Evolutionary conservation across 164 flowering plant species (phyloP).

Genomic region (Sextonia rubra): DNA sequence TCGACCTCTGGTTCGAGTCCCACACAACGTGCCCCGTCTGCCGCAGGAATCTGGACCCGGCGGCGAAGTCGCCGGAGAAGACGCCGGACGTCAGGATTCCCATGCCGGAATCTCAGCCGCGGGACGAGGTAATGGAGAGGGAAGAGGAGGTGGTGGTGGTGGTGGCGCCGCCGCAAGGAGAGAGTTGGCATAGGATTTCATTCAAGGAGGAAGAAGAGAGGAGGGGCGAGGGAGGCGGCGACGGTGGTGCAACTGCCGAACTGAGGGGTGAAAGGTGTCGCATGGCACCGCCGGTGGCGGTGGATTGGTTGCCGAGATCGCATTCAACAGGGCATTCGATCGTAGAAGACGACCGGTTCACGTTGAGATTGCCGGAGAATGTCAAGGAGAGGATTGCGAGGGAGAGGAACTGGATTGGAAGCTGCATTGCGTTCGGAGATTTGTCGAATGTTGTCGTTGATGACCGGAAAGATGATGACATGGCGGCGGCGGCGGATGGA

Average conservation of each 20-base stretch:
- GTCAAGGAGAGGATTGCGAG: slow-evolving; percentile 19
- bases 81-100: neutral
- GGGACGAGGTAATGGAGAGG: neutral
- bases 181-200: slow-evolving; percentile 18
- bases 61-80: slow-evolving; percentile 6
- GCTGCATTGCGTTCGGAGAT: slow-evolving; percentile 48
- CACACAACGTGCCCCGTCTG: slow-evolving; percentile 84
- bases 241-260: neutral
- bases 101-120: neutral
- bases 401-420: slow-evolving; percentile 36
- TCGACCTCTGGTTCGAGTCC: slow-evolving; percentile 73
- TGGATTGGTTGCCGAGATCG: slow-evolving; percentile 41
- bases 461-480: slow-evolving; percentile 2
- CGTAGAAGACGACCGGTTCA: neutral
- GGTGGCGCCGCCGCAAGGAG: neutral
- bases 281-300: neutral
- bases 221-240: neutral
- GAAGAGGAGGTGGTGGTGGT: neutral
- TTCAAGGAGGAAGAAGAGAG: slow-evolving; percentile 27
- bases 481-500: neutral
- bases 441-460: slow-evolving; percentile 7
- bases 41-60: slow-evolving; percentile 43
- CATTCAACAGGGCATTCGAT: slow-evolving; percentile 61
- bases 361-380: slow-evolving; percentile 1
- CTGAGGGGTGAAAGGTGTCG: neutral